phyloP scores from a whole-genome alignment of 164 flowering plant species.

The Dillenia turbinata region DNA sequence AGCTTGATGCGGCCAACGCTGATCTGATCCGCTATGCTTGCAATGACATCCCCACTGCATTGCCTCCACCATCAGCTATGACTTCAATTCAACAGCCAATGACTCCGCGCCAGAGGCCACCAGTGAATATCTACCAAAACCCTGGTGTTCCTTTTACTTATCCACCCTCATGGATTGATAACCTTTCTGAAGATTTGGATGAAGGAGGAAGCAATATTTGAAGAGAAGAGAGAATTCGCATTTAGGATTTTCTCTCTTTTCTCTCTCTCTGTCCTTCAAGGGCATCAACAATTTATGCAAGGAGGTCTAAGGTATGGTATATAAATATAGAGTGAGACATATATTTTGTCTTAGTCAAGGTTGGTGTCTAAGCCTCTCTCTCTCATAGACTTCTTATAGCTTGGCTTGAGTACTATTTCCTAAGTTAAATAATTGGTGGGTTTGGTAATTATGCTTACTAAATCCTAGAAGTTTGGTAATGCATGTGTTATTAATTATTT shows the following conservation, averaged over 20 bases:
- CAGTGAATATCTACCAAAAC: conserved; percentile 13
- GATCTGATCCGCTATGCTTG: conserved; percentile 55
- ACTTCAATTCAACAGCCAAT: conserved; percentile 10
- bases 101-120: conserved; percentile 17
- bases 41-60: conserved; percentile 31
- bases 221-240: conserved; percentile 1
- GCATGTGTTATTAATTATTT: too few relatives aligned
- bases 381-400: too few relatives aligned
- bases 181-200: conserved; percentile 18
- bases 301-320: conserved; percentile 3
- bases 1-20: conserved; percentile 61
- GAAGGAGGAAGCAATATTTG: conserved; percentile 28
- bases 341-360: too few relatives aligned
- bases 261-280: too few relatives aligned
- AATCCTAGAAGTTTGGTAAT: too few relatives aligned
- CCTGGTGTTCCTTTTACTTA: conserved; percentile 23
- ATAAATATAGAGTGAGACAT: conserved; percentile 3
- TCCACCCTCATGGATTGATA: conserved; percentile 39
- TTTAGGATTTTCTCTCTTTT: conserved; percentile 16
- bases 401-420: background rate
- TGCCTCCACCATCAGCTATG: conserved; percentile 6
- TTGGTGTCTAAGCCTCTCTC: too few relatives aligned
- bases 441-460: background rate
- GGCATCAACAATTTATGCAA: background rate
- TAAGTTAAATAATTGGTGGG: conserved; percentile 2